phyloP scores from a whole-genome alignment of 129 eudicot genomes.

The Flaveria linearis region DNA sequence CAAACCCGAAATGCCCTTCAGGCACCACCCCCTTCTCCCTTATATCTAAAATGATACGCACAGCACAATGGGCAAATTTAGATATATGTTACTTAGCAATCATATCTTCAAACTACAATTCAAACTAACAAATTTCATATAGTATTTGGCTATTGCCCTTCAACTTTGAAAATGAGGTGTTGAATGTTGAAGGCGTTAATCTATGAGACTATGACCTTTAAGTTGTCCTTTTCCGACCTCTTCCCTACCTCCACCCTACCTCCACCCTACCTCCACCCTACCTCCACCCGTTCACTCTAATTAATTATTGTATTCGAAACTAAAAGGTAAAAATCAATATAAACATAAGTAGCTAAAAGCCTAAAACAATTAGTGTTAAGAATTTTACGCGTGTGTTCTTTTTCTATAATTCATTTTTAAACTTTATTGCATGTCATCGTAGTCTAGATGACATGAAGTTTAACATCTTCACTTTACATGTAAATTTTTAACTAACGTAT shows the following conservation, averaged over 20 bases:
- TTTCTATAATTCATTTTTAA: not conserved
- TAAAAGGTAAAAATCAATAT: not conserved
- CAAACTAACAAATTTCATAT: not conserved
- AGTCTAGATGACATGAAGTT: not conserved
- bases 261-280: too few species aligned
- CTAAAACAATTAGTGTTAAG: not conserved
- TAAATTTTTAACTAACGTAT: too few species aligned
- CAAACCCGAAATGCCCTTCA: too few species aligned
- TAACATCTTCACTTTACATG: too few species aligned
- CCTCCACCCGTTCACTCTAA: not conserved
- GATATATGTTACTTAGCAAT: not conserved
- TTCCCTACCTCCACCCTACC: not conserved
- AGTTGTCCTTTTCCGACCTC: constrained; percentile 21
- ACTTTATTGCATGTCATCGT: not conserved
- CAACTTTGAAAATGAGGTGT: constrained; percentile 13
- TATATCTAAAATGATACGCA: too few species aligned
- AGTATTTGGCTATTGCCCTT: not conserved
- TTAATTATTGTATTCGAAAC: not conserved
- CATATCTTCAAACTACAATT: not conserved
- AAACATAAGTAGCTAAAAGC: not conserved
- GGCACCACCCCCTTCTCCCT: too few species aligned
- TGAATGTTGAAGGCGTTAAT: constrained; percentile 17
- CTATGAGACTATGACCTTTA: constrained; percentile 25
- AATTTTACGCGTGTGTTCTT: not conserved
- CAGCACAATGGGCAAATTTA: too few species aligned